These are phyloP conservation scores for Crithidia fasciculata DNA, from an alignment of 208 protist species.

Conservation along the genomic window DNA sequence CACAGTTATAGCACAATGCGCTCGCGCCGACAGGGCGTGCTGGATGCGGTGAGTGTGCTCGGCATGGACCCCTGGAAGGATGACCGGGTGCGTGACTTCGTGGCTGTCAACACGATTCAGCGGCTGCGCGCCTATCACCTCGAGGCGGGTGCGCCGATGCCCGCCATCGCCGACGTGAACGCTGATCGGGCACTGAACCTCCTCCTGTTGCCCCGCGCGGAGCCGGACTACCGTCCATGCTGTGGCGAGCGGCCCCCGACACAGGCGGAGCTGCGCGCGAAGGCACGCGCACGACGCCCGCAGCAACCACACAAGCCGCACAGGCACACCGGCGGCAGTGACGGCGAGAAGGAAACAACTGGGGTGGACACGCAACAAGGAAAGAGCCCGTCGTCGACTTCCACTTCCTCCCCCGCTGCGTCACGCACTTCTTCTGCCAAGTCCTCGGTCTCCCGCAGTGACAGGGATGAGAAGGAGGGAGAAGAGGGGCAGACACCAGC, in stretches of 20 bases:
- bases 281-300: not conserved
- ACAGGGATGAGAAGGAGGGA: not conserved
- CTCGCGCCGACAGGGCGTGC: slow-evolving; percentile 28
- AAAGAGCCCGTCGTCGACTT: not conserved
- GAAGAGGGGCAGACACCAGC: not conserved
- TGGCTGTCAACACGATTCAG: slow-evolving; percentile 86
- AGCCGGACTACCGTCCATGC: slow-evolving; percentile 66
- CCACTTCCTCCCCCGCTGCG: not conserved
- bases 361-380: not conserved
- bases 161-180: slow-evolving; percentile 63
- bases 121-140: slow-evolving; percentile 80
- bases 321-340: no score
- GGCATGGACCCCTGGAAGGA: slow-evolving; percentile 89
- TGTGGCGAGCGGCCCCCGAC: slow-evolving; percentile 33
- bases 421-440: not conserved
- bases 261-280: slow-evolving; percentile 10
- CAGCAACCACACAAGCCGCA: not conserved
- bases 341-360: not conserved
- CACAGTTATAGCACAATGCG: slow-evolving; percentile 23
- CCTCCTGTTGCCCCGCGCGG: slow-evolving; percentile 58
- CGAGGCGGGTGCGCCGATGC: slow-evolving; percentile 40
- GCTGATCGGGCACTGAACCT: slow-evolving; percentile 63
- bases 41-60: slow-evolving; percentile 27
- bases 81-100: slow-evolving; percentile 79
- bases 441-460: not conserved